A percentile compares a stretch with the other conserved stretches of the same genome.
These are phyloP conservation scores for Perilla frutescens DNA, from an alignment of 257 asterid species.

Conservation along the genomic window DNA sequence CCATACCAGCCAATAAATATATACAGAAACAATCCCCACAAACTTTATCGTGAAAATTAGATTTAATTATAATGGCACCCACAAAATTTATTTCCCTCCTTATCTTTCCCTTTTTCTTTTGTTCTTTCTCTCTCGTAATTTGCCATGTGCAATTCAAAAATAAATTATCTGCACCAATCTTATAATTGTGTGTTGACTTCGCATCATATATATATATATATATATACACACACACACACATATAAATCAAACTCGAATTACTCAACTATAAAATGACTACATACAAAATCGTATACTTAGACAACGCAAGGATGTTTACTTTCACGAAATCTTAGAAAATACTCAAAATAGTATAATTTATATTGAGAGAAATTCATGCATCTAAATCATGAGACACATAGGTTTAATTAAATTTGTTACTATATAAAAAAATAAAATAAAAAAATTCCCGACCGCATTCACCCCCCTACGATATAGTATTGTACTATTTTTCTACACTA, in stretches of 20 bases:
- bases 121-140: background rate
- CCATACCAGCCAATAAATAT: slow-evolving; percentile 22
- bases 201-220: background rate
- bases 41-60: slow-evolving; percentile 12
- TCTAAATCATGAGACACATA: too few species aligned
- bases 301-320: too few species aligned
- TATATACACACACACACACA: too few species aligned
- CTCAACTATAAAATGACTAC: too few species aligned
- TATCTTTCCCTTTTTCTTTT: background rate
- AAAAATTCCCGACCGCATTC: background rate
- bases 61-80: slow-evolving; percentile 27
- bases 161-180: slow-evolving; percentile 7
- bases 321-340: too few species aligned
- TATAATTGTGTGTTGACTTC: background rate
- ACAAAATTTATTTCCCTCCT: slow-evolving; percentile 19
- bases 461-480: background rate
- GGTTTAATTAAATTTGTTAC: too few species aligned
- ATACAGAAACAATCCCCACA: slow-evolving; percentile 17
- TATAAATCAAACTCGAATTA: too few species aligned
- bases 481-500: background rate
- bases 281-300: too few species aligned
- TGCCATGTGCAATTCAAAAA: background rate
- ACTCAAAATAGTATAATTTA: too few species aligned
- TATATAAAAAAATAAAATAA: background rate
- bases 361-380: too few species aligned